Conservation (phyloP, 2,329 filamentous ascomycete species). For the Chalara sp. region DNA sequence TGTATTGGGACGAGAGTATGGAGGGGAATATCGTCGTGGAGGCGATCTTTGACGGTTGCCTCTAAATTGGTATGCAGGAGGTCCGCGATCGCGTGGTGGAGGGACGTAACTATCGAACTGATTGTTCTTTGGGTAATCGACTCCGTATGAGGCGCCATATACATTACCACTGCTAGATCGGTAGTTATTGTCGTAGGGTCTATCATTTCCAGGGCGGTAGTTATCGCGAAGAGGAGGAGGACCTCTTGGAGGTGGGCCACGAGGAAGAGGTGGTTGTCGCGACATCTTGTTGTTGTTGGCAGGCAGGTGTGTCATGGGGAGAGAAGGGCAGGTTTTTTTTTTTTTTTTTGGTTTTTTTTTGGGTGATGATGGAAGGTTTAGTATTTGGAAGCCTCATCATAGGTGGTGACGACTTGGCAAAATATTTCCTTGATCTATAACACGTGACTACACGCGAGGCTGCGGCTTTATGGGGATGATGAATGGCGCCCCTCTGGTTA, state of each 20-base stretch:
- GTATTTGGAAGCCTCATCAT: too few relatives aligned
- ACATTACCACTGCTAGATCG: too few relatives aligned
- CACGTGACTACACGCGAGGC: too few relatives aligned
- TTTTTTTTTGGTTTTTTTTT: background rate
- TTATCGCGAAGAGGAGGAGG: conserved; percentile 9
- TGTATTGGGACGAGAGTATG: background rate
- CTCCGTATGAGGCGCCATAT: too few relatives aligned
- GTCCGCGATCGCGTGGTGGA: background rate
- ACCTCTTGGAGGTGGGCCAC: conserved; percentile 19
- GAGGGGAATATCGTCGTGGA: conserved; percentile 2
- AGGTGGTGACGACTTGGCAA: too few relatives aligned
- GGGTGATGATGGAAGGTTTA: too few relatives aligned
- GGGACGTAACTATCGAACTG: background rate
- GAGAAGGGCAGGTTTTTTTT: background rate
- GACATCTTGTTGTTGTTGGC: conserved; percentile 17
- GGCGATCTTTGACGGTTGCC: conserved; percentile 3
- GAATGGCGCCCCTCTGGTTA: too few relatives aligned
- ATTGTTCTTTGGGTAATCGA: background rate
- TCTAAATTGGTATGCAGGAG: conserved; percentile 18
- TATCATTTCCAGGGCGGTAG: background rate
- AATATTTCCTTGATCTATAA: too few relatives aligned
- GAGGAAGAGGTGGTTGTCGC: conserved; percentile 22
- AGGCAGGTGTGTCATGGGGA: background rate
- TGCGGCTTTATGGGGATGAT: too few relatives aligned
- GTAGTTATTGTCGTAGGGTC: background rate